phyloP scores from a whole-genome alignment of 768 basidiomycete genomes.

The Calocera viscosa region DNA sequence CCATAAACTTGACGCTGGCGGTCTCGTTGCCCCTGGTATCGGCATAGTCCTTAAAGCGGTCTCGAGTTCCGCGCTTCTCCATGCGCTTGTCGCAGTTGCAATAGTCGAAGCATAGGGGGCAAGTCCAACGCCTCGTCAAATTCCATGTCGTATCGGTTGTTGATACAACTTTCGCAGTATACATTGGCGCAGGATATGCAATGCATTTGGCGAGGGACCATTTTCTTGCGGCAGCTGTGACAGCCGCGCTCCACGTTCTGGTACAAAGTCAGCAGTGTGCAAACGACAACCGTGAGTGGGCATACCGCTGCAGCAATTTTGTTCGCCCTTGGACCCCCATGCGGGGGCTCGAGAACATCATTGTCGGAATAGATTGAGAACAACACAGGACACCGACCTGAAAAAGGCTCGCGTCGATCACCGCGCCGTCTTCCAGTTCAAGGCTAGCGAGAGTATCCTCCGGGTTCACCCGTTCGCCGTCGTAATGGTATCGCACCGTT shows the following conservation, averaged over 20 bases:
- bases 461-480: too few relatives aligned
- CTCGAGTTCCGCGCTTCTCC: neutral
- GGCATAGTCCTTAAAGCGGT: conserved; percentile 39
- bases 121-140: neutral
- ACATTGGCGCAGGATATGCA: neutral
- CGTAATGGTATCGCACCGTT: too few relatives aligned
- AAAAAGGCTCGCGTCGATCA: too few relatives aligned
- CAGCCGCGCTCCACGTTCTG: neutral
- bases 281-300: neutral
- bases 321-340: neutral
- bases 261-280: neutral
- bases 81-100: conserved; percentile 1
- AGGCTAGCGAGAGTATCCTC: too few relatives aligned
- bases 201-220: neutral
- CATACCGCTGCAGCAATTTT: neutral
- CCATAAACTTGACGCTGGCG: conserved; percentile 94
- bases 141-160: neutral
- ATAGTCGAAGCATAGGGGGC: neutral
- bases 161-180: neutral
- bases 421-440: too few relatives aligned
- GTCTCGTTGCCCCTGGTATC: conserved; percentile 89
- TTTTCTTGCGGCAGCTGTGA: neutral
- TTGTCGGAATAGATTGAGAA: conserved; percentile 51
- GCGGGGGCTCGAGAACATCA: conserved; percentile 56
- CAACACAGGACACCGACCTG: too few relatives aligned